Evolutionary conservation across 495 filamentous ascomycete species (phyloP), one percentile per base, ranked within the genome.

Genomic region (Penicillium verhagenii): DNA sequence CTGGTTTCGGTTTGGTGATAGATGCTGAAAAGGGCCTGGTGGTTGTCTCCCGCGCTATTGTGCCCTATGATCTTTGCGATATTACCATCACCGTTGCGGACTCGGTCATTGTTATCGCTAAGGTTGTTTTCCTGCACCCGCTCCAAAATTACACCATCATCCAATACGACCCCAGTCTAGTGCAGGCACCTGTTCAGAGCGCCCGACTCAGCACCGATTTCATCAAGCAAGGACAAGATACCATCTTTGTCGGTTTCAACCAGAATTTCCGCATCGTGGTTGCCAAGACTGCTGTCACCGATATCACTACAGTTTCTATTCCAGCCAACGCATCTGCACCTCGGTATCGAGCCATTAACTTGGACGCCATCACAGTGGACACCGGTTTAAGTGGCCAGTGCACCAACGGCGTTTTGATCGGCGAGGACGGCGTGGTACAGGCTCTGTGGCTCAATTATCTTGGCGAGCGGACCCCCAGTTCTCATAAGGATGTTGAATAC

Each of bases 311-410:
- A 25, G 94, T 99, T 4, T 90, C 94, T 2, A 97, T 99, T 52
- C 94, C 94, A 0, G 91, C 94, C 6, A 96, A 95, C 62, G 85
- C 88, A 2, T 82, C 88, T 10, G 91, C 94, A 8, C 94, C 94
- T n/a, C 79, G 94, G 48, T 98, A 97, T 61, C 82, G 94, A 11
- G 95, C 94, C 24, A 92, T 96, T 66, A 97, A 99, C 61, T 80
- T 99, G 19, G 95, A 99, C 61, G 95, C 95, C 37, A 92, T 99
- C 66, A 97, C 95, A 0, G 92, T 99, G 24, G 94, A 99, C 67
- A 96, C 94, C 0, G 88, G 82, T 53, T 82, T 97, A 4, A 91
- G 89, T 59, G 82, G 86, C 2, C 92, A 96, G 66, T 97, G 95
- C 63, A 91, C 92, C n/a, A 95, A 89, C 53, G 95, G 94, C 63